A percentile compares a stretch with the other conserved stretches of the same genome.
Conservation (phyloP, 352 stramenopile genomes). For the Phytophthora boehmeriae region DNA sequence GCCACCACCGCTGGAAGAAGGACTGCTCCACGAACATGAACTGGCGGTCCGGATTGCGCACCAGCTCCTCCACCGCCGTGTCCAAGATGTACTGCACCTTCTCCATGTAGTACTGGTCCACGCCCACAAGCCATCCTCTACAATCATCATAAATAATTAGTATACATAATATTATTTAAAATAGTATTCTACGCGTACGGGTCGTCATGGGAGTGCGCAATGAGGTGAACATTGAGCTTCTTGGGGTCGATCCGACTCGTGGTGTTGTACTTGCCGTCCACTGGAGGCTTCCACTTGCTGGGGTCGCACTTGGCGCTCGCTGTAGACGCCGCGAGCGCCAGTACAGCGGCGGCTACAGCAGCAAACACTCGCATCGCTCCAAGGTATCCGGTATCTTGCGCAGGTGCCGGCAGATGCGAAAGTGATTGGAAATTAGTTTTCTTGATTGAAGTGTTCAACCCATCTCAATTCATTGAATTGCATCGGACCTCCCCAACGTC, state of each 20-base stretch:
- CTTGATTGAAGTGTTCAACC: too few species aligned
- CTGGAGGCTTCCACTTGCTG: conserved; percentile 68
- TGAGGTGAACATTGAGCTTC: conserved; percentile 96
- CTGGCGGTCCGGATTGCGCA: conserved; percentile 89
- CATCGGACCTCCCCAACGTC: too few species aligned
- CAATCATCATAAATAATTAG: neutral
- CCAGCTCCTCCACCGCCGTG: conserved; percentile 89
- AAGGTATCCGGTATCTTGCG: too few species aligned
- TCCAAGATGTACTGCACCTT: conserved; percentile 96
- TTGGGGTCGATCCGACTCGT: conserved; percentile 40
- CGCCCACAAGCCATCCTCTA: conserved; percentile 94
- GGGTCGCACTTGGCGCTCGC: conserved; percentile 44
- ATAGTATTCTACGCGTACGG: conserved; percentile 38
- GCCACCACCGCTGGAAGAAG: conserved; percentile 98
- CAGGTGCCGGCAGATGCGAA: too few species aligned
- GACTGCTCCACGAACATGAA: conserved; percentile 96
- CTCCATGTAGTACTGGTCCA: conserved; percentile 97
- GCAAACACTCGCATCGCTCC: conserved; percentile 12
- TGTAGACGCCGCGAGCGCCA: conserved; percentile 11
- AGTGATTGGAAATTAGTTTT: too few species aligned
- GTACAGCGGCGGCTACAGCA: conserved; percentile 10
- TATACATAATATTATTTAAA: neutral
- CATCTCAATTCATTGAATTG: too few species aligned
- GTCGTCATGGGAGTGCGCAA: conserved; percentile 97
- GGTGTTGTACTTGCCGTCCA: conserved; percentile 78